phyloP scores from a whole-genome alignment of 495 filamentous ascomycete genomes.

The Podospora pseudocomata region DNA sequence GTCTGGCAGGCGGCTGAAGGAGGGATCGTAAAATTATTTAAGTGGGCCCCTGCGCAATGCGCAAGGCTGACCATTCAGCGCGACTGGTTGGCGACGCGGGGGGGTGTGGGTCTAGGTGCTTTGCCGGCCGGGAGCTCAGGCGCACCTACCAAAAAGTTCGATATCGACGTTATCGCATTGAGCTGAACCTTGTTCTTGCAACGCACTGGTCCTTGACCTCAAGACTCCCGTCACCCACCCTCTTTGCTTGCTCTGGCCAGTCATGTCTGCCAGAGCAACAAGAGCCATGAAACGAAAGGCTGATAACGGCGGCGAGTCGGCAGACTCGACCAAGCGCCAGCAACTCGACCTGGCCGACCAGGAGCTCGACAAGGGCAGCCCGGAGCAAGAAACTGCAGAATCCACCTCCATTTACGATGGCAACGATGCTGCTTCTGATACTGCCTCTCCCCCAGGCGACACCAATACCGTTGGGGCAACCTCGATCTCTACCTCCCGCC shows the following conservation, averaged over 20 bases:
- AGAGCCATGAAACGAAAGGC: constrained; percentile 21
- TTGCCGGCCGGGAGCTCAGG: constrained; percentile 21
- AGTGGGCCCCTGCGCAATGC: constrained; percentile 20
- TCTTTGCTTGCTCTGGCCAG: not conserved
- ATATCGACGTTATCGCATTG: not conserved
- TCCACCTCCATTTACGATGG: constrained; percentile 18
- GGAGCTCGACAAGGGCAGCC: constrained; percentile 3
- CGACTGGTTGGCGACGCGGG: not conserved
- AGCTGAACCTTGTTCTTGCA: not conserved
- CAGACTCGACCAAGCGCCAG: constrained; percentile 12
- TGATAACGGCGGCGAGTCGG: not conserved
- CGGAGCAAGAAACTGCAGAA: constrained; percentile 9
- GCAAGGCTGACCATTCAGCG: constrained; percentile 17
- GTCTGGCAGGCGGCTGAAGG: constrained; percentile 17
- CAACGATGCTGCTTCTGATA: constrained; percentile 11
- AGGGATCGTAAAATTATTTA: constrained; percentile 30
- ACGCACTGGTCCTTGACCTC: not conserved
- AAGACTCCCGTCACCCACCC: not conserved
- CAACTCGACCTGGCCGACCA: constrained; percentile 9
- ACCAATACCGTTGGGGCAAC: constrained; percentile 25
- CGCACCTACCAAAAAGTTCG: constrained; percentile 29
- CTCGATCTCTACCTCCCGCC: constrained; percentile 45
- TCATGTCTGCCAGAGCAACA: not conserved
- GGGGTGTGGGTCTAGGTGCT: not conserved
- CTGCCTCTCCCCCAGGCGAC: constrained; percentile 4